phyloP scores from a whole-genome alignment of 1,284 basidiomycete species.

The Malassezia furfur region DNA sequence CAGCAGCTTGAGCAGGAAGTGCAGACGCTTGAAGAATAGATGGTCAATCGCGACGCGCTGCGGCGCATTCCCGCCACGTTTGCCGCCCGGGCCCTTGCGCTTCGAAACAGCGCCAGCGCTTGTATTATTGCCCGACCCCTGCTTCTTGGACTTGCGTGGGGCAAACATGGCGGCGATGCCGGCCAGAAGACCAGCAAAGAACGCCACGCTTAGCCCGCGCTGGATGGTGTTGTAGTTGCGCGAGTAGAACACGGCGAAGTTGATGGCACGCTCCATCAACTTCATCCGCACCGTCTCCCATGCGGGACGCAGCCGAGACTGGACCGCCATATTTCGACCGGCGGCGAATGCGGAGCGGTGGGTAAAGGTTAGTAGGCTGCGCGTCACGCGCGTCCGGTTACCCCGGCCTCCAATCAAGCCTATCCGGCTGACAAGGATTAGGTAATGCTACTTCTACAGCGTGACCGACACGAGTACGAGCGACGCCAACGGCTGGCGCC shows the following conservation, averaged over 20 bases:
- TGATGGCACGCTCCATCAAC: constrained; percentile 27
- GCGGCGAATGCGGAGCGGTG: not conserved
- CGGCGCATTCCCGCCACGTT: constrained; percentile 21
- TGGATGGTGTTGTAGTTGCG: constrained; percentile 38
- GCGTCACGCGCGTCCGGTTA: not conserved
- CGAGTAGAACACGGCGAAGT: constrained; percentile 29
- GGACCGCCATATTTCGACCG: constrained; percentile 29
- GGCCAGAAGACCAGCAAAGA: constrained; percentile 30
- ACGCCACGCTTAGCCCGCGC: constrained; percentile 26
- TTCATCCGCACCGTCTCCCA: constrained; percentile 33
- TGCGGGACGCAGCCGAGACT: constrained; percentile 28
- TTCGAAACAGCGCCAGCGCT: constrained; percentile 7
- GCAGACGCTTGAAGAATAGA: constrained; percentile 73
- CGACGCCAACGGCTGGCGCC: not conserved
- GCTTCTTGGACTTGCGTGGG: constrained; percentile 16
- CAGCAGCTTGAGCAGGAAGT: constrained; percentile 70
- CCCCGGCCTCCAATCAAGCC: not conserved
- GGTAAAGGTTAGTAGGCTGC: not conserved
- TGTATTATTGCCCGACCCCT: not conserved
- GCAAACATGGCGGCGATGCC: constrained; percentile 26
- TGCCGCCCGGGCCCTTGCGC: constrained; percentile 20
- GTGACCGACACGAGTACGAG: constrained; percentile 7
- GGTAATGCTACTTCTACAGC: constrained; percentile 5
- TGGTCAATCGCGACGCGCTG: constrained; percentile 64
- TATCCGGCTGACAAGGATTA: not conserved